Base-by-base conservation (phyloP, 1,139 yeast species). In the Blastobotrys persicus region DNA sequence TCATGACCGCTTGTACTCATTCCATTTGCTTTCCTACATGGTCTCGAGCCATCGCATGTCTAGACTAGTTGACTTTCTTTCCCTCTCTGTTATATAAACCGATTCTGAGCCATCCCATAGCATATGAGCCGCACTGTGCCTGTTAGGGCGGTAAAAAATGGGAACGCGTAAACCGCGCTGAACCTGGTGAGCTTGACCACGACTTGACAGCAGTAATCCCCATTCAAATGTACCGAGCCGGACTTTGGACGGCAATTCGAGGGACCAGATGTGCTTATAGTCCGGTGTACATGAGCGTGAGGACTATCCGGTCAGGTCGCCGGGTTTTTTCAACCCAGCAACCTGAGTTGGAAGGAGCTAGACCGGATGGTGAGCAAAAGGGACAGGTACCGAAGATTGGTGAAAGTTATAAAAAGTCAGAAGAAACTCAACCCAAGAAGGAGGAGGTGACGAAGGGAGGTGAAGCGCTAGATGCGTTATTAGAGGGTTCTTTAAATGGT, bases 291-390 rank as follows among this genome's bases (percentile, higher is more conserved):
- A 6, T 7, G 13, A 37, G 19, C 19, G 14, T 37, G 14, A 19
- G 41, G 41, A 37, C 41, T 11, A 17, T 37, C 4, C 26, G 41
- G 28, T 37, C 41, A 18, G 41, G 41, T 9, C 5, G 41, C 17
- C 41, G 41, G 18, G 41, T 37, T 6, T 37, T 37, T 13, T 37
- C 41, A 4, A 37, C 41, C 12, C 41, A 37, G n/a, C 41, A 37
- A 4, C 41, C 41, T 7, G 46, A 43, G 20, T 11, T 13, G 31
- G 43, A 39, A 39, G 43, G 32, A 14, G 28, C 28, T 23, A 9
- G 28, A 5, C 5, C 28, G 28, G 28, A 23, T 6, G 9, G 9
- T 5, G 41, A 45, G 13, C 31, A 18, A 18, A 33, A 43, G 23
- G 19, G 19, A 12, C 34, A 13, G 28, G n/a, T 26, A 9, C 42